A percentile compares a stretch with the other conserved stretches of the same genome.
These are phyloP conservation scores for Nyctanthes arbortristis DNA, from an alignment of 257 asterid genomes.

Conservation along the genomic window DNA sequence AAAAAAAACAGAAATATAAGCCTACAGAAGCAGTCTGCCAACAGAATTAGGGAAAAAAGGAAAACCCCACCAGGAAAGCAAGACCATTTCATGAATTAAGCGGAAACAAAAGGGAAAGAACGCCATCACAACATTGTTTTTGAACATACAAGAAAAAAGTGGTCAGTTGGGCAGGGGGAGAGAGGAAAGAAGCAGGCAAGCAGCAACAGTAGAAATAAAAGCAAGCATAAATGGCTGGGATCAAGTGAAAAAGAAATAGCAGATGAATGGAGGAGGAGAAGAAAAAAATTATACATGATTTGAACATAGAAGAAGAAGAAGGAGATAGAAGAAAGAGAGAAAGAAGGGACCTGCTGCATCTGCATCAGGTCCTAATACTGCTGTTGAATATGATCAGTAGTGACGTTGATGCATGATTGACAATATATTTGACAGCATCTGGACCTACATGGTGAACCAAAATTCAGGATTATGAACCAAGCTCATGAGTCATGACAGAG, in stretches of 20 bases:
- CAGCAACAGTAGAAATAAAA: slow-evolving; percentile 21
- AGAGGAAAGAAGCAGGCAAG: slow-evolving; percentile 17
- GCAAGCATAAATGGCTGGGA: slow-evolving; percentile 23
- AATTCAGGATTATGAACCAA: no score
- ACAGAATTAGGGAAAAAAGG: background rate
- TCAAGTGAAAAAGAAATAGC: slow-evolving; percentile 31
- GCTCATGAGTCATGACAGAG: no score
- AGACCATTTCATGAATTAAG: slow-evolving; percentile 23
- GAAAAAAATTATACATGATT: background rate
- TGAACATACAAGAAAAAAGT: slow-evolving; percentile 6
- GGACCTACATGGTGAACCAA: no score
- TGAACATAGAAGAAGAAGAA: slow-evolving; percentile 1
- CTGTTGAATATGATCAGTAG: slow-evolving; percentile 99
- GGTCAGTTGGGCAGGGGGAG: slow-evolving; percentile 1
- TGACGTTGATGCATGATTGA: slow-evolving; percentile 90
- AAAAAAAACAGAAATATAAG: no score
- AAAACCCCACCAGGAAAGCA: slow-evolving; percentile 40
- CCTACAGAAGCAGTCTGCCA: background rate
- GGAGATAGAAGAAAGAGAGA: background rate
- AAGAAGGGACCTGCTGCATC: slow-evolving; percentile 57
- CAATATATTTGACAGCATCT: no score
- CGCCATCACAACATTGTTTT: slow-evolving; percentile 13
- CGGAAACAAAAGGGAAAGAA: slow-evolving; percentile 2
- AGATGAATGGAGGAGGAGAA: slow-evolving; percentile 1
- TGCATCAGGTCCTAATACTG: no score